Base-by-base conservation (phyloP, 371 early-diverging fungal genomes). In the Mortierella sp. region DNA sequence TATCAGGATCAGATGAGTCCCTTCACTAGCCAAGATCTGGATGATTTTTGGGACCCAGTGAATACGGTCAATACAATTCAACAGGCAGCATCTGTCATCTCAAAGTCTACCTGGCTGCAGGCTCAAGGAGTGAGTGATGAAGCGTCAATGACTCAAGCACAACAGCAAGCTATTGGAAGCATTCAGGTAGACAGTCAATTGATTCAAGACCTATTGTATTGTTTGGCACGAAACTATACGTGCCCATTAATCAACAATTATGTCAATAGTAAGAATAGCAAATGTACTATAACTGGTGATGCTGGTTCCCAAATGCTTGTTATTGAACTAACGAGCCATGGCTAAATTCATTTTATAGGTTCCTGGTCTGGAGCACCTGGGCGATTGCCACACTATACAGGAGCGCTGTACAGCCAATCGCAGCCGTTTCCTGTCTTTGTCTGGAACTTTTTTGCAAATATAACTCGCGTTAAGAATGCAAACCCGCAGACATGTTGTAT, bases 171-270 rank as follows among this genome's bases (percentile, higher is more conserved):
- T 7, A 66, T 87, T 28, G 77, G 51, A 1, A 74, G 69, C 37
- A 74, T 89, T 26, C 61, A 84, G 47, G 86, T 87, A 17, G 84
- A 91, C 49, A 85, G 86, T 32, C 82, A 79, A 1, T 37, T 92
- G 49, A 76, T 95, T 13, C 66, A 72, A 2, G 82, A 87, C n/a
- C 66, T 92, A 51, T 76, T 93, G 64, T 85, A 86, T 23, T 95
- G 95, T 68, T 83, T 93, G 70, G 86, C 89, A 0, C 75, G 75
- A 12, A 93, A 94, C 68, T 86, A 90, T 47, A 89, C 92, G 0
- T 94, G 93, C 68, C 64, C 88, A 0, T 83, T 90, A 15, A 85
- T 92, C 68, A 83, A 89, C 49, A 59, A 83, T 13, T 90, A 89
- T 63, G 88, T 88, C 49, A 88, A 87, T 68, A 88, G 91, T 92